Evolutionary conservation across 495 filamentous ascomycete genomes (phyloP).

Genomic region (Tricharina praecox): DNA sequence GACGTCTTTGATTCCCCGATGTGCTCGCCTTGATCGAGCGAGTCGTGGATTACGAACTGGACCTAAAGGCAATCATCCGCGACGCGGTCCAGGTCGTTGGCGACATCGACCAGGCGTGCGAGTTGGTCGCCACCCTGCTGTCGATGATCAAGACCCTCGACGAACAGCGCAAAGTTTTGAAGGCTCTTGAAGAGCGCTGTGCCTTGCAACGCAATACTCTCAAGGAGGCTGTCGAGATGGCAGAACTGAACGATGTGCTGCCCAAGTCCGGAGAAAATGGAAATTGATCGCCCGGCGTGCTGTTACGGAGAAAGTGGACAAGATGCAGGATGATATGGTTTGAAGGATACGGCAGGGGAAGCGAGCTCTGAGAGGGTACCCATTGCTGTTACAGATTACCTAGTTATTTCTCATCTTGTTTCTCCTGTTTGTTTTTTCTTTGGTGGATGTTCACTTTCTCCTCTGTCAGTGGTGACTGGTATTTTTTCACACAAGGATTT

Average conservation of each 20-base stretch:
- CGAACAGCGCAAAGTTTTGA: constrained; percentile 70
- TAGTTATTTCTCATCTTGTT: too few species aligned
- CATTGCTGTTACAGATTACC: too few species aligned
- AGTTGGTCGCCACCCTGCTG: constrained; percentile 48
- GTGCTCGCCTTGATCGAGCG: constrained; percentile 61
- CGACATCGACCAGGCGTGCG: constrained; percentile 60
- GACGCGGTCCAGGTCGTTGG: constrained; percentile 62
- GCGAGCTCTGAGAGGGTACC: too few species aligned
- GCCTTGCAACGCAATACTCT: constrained; percentile 53
- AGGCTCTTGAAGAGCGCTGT: constrained; percentile 51
- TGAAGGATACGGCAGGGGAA: too few species aligned
- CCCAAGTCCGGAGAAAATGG: constrained; percentile 9
- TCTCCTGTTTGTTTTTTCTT: too few species aligned
- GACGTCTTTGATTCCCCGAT: constrained; percentile 74
- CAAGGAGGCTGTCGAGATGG: constrained; percentile 81
- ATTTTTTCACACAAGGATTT: too few species aligned
- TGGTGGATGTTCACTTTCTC: too few species aligned
- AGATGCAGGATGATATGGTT: too few species aligned
- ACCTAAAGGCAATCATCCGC: constrained; percentile 59
- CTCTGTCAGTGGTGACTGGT: too few species aligned
- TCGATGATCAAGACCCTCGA: constrained; percentile 52
- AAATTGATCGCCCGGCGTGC: not conserved
- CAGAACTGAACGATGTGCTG: constrained; percentile 34
- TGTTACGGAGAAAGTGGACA: too few species aligned
- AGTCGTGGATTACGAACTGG: constrained; percentile 37